These are phyloP conservation scores for Malassezia vespertilionis DNA, from an alignment of 1,284 basidiomycete species.

Conservation along the genomic window DNA sequence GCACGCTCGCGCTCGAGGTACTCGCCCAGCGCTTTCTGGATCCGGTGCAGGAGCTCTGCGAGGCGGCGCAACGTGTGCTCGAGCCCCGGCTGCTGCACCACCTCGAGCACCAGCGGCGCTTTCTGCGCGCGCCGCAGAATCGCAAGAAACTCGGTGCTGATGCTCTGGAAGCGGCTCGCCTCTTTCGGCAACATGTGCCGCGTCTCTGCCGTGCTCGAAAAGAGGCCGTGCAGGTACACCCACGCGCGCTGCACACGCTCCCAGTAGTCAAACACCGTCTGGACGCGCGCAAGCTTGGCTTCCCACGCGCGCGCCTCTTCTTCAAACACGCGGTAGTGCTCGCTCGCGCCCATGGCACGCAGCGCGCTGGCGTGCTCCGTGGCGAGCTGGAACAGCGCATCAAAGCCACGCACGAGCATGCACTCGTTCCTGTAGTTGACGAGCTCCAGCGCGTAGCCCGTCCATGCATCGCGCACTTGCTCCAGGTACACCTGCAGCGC, in stretches of 20 bases:
- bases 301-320: constrained; percentile 50
- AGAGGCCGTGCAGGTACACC: constrained; percentile 98
- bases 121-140: constrained; percentile 99
- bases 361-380: constrained; percentile 75
- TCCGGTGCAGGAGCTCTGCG: constrained; percentile 89
- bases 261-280: constrained; percentile 93
- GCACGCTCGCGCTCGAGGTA: constrained; percentile 91
- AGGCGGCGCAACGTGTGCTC: constrained; percentile 95
- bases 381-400: constrained; percentile 58
- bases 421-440: constrained; percentile 99
- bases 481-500: constrained; percentile 51
- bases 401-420: constrained; percentile 80
- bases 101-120: constrained; percentile 91
- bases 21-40: constrained; percentile 97
- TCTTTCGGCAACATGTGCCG: constrained; percentile 87
- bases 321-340: constrained; percentile 48
- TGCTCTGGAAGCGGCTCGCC: constrained; percentile 91
- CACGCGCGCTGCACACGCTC: constrained; percentile 98
- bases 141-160: constrained; percentile 93
- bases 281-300: constrained; percentile 44
- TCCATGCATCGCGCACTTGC: constrained; percentile 85
- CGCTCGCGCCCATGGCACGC: constrained; percentile 62
- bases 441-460: constrained; percentile 84
- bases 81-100: constrained; percentile 87
- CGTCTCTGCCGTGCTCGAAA: constrained; percentile 83